Evolutionary conservation across 805 yeast species (phyloP).

Genomic region (Henningerozyma blattae): DNA sequence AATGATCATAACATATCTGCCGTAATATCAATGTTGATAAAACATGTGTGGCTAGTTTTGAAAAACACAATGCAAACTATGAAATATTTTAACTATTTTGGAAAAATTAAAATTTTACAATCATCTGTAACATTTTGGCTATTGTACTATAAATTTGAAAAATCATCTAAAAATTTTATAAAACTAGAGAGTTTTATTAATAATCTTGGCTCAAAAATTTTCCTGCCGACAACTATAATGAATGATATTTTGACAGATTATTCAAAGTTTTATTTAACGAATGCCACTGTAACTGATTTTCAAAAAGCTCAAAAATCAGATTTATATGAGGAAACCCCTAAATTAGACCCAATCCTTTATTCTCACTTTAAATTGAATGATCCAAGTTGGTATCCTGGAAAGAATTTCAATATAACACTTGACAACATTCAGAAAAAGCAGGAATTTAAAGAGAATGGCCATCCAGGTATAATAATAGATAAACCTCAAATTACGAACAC

Average conservation of each 20-base stretch:
- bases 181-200: constrained; percentile 35
- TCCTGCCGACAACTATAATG: constrained; percentile 36
- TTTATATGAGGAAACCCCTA: constrained; percentile 1
- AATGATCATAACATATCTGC: constrained; percentile 32
- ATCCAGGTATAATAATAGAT: constrained; percentile 27
- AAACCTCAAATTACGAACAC: constrained; percentile 34
- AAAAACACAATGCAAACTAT: constrained; percentile 24
- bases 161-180: constrained; percentile 29
- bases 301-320: constrained; percentile 10
- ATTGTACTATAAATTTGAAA: constrained; percentile 43
- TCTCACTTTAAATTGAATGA: constrained; percentile 20
- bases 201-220: constrained; percentile 32
- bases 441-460: constrained; percentile 24
- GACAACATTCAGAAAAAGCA: constrained; percentile 16
- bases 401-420: constrained; percentile 1
- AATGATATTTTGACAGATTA: constrained; percentile 32
- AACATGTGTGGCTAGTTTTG: constrained; percentile 18
- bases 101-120: constrained; percentile 21
- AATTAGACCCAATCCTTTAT: constrained; percentile 17
- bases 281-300: constrained; percentile 17
- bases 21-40: constrained; percentile 26
- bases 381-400: constrained; percentile 16
- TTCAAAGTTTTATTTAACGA: constrained; percentile 24
- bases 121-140: constrained; percentile 43
- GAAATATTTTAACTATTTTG: constrained; percentile 19